These are phyloP conservation scores for Leptomonas pyrrhocoris DNA, from an alignment of 208 protist species.

Conservation along the genomic window DNA sequence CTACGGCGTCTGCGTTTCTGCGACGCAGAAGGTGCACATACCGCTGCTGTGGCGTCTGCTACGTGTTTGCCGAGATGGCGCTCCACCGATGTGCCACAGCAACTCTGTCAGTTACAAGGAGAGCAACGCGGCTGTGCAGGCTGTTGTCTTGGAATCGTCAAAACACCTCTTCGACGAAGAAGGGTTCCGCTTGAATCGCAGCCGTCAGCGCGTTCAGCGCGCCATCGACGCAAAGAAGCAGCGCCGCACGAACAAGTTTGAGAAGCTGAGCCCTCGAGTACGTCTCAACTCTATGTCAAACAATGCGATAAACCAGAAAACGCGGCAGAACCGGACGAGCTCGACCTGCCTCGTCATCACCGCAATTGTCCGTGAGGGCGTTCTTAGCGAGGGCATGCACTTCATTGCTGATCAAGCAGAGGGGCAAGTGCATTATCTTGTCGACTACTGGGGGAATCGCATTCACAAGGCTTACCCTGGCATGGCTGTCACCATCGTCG, in stretches of 20 bases:
- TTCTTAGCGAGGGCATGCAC: conserved; percentile 72
- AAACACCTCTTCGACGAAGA: conserved; percentile 93
- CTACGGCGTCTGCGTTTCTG: conserved; percentile 83
- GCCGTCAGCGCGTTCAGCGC: conserved; percentile 55
- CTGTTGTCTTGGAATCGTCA: conserved; percentile 84
- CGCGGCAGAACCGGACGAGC: conserved; percentile 79
- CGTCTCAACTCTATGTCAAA: conserved; percentile 47
- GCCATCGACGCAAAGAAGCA: conserved; percentile 39
- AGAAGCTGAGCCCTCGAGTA: conserved; percentile 42
- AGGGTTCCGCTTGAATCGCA: conserved; percentile 63
- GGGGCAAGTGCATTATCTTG: conserved; percentile 71
- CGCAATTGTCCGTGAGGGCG: conserved; percentile 81
- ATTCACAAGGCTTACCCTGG: conserved; percentile 71
- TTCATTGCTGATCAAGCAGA: conserved; percentile 89
- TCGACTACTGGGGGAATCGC: conserved; percentile 81
- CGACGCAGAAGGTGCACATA: conserved; percentile 53
- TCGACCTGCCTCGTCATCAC: conserved; percentile 70
- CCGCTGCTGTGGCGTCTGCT: conserved; percentile 73
- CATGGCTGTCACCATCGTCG: conserved; percentile 86
- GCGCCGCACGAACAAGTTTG: conserved; percentile 31
- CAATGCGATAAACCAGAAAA: conserved; percentile 28
- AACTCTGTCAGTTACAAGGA: conserved; percentile 39
- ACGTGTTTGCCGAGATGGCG: conserved; percentile 39
- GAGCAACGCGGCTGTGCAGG: conserved; percentile 77
- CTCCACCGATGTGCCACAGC: conserved; percentile 61